Conservation (phyloP, 169 alveolate species). For the Amoebophrya sp. region DNA sequence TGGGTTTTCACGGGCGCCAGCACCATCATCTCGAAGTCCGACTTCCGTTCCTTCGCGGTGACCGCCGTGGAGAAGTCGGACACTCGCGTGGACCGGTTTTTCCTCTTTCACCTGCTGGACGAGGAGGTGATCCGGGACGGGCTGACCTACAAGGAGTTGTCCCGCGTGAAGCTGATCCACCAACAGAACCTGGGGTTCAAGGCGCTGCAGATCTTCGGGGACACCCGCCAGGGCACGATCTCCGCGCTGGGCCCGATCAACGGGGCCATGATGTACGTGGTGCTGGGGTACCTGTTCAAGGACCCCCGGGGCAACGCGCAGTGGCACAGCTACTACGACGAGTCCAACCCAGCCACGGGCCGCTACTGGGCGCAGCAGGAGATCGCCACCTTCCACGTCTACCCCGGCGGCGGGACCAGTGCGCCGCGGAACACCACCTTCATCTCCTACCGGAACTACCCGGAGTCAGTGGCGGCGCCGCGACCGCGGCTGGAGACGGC, state of each 20-base stretch:
- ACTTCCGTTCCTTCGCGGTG: neutral
- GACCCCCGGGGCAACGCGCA: neutral
- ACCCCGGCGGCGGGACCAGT: constrained; percentile 15
- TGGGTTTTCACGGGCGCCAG: neutral
- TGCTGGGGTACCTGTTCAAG: neutral
- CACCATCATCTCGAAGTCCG: neutral
- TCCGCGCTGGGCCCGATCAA: neutral
- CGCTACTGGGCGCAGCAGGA: neutral
- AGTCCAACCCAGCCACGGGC: neutral
- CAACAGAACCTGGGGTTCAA: constrained; percentile 5
- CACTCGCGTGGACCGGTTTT: constrained; percentile 17
- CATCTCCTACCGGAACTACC: neutral
- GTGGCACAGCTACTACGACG: constrained; percentile 13
- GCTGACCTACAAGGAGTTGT: neutral
- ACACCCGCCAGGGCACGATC: neutral
- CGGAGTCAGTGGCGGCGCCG: neutral
- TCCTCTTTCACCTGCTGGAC: neutral
- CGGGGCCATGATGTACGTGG: constrained; percentile 1
- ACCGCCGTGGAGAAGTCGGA: constrained; percentile 11
- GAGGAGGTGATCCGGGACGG: neutral
- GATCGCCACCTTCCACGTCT: constrained; percentile 1
- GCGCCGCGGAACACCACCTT: neutral
- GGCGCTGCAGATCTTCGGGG: neutral
- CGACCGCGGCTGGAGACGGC: constrained; percentile 17
- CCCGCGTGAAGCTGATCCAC: neutral